Evolutionary conservation across 345 rosid species (phyloP).

Genomic region (Cardamine chenopodiifolia): DNA sequence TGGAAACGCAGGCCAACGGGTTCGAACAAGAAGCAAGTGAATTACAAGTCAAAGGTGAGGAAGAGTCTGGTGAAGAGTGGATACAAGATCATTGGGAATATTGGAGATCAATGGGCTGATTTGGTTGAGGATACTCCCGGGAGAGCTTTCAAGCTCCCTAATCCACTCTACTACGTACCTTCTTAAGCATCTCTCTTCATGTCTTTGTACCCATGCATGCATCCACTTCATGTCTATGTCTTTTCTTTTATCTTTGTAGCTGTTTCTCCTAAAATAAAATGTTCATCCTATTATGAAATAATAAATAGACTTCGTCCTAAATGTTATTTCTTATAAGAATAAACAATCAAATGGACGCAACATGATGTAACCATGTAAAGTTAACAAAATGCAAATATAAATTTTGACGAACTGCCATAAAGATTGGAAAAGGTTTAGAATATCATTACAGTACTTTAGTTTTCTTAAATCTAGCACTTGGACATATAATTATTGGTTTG

Average conservation of each 20-base stretch:
- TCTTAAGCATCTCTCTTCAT: not conserved
- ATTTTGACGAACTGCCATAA: not conserved
- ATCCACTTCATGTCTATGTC: not conserved
- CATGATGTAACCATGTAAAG: not conserved
- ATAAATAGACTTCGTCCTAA: not conserved
- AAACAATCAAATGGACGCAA: not conserved
- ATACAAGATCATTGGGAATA: constrained; percentile 55
- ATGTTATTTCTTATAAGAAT: not conserved
- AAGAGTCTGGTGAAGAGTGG: constrained; percentile 41
- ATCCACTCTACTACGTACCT: constrained; percentile 55
- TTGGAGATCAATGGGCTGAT: constrained; percentile 69
- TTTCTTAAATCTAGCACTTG: too few species aligned
- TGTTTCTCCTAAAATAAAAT: not conserved
- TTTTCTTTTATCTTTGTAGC: not conserved
- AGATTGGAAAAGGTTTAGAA: not conserved
- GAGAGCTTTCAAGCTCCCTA: constrained; percentile 57
- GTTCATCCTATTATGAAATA: not conserved
- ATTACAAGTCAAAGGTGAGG: constrained; percentile 47
- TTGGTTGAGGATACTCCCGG: constrained; percentile 43
- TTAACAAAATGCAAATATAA: not conserved
- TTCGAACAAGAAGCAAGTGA: not conserved
- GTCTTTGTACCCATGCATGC: not conserved
- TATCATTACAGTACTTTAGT: not conserved
- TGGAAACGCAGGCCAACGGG: constrained; percentile 26
- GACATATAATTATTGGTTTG: too few species aligned